phyloP scores from a whole-genome alignment of 176 grass and related monocot genomes.

The Aegilops longissima region DNA sequence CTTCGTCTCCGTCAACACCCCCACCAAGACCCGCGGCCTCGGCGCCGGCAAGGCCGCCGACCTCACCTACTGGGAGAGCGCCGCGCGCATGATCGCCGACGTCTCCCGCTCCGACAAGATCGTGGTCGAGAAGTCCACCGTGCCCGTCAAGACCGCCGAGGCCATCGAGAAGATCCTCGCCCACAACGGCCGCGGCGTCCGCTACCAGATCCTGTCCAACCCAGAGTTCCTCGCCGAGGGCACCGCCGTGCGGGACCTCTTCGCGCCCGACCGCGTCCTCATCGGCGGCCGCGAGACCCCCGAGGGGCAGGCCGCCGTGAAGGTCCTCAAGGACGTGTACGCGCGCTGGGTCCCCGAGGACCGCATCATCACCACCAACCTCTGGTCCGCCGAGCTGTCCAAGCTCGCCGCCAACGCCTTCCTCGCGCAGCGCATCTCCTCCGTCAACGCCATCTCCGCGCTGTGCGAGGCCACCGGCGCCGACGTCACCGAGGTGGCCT shows the following conservation, averaged over 20 bases:
- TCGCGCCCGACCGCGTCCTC: constrained; percentile 36
- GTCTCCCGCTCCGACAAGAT: constrained; percentile 47
- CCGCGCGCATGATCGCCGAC: constrained; percentile 42
- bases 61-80: constrained; percentile 45
- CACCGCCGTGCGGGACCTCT: constrained; percentile 25
- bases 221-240: constrained; percentile 45
- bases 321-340: constrained; percentile 22
- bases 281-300: constrained; percentile 44
- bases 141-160: constrained; percentile 41
- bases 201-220: constrained; percentile 47
- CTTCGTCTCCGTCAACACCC: constrained; percentile 49
- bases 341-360: constrained; percentile 31
- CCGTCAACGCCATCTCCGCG: constrained; percentile 43
- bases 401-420: constrained; percentile 49
- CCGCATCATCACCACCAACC: constrained; percentile 53
- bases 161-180: constrained; percentile 48
- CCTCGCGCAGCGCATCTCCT: constrained; percentile 50
- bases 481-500: constrained; percentile 15
- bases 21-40: constrained; percentile 42
- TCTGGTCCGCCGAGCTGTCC: constrained; percentile 44
- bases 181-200: constrained; percentile 29
- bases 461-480: constrained; percentile 46
- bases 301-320: constrained; percentile 25
- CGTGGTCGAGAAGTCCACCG: constrained; percentile 45
- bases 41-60: constrained; percentile 39